Conservation (phyloP, 2,329 filamentous ascomycete species). For the Phyllosticta capitalensis region DNA sequence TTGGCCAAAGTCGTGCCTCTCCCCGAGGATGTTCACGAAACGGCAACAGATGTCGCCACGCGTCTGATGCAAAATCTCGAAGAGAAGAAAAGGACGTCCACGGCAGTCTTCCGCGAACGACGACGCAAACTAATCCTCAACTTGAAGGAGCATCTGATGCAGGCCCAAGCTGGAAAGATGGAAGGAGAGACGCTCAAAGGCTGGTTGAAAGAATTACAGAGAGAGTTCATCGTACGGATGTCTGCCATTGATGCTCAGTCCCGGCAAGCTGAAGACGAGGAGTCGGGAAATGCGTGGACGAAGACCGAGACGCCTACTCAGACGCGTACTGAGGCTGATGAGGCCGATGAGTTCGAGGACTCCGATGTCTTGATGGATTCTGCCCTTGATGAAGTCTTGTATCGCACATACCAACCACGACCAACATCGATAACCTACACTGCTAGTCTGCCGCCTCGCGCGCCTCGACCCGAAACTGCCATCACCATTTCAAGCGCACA, state of each 20-base stretch:
- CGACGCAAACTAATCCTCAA: conserved; percentile 64
- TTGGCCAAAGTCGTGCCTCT: conserved; percentile 68
- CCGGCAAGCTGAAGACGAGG: conserved; percentile 10
- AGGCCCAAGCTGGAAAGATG: conserved; percentile 57
- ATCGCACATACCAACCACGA: not conserved
- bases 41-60: conserved; percentile 57
- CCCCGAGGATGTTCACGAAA: conserved; percentile 55
- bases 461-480: not conserved
- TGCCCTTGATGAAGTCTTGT: not conserved
- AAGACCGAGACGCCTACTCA: not conserved
- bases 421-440: too few species aligned
- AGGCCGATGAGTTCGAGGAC: not conserved
- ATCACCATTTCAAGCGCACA: not conserved
- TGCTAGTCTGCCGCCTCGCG: too few species aligned
- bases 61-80: conserved; percentile 51
- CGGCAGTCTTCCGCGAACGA: conserved; percentile 49
- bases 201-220: conserved; percentile 60
- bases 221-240: conserved; percentile 67
- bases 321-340: not conserved
- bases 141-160: conserved; percentile 61
- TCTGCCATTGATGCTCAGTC: conserved; percentile 49
- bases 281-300: not conserved
- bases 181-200: conserved; percentile 51
- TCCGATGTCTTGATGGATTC: not conserved
- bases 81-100: conserved; percentile 49